Evolutionary conservation across 805 yeast species (phyloP).

Genomic region (Millerozyma miso): DNA sequence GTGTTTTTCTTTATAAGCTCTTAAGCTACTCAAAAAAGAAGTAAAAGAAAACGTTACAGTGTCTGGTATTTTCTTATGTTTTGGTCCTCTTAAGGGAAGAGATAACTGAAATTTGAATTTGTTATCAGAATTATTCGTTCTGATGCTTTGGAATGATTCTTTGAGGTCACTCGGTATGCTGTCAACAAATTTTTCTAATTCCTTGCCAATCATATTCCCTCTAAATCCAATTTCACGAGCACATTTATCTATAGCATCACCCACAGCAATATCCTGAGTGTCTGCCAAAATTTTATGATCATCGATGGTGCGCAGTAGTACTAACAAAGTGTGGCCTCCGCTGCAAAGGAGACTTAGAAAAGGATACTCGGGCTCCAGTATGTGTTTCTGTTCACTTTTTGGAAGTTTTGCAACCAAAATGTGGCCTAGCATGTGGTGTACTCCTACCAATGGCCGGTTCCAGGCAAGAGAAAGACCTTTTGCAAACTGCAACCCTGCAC

Average conservation of each 20-base stretch:
- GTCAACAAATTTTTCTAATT: conserved; percentile 57
- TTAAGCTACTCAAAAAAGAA: conserved; percentile 59
- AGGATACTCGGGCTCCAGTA: conserved; percentile 52
- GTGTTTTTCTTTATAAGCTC: conserved; percentile 17
- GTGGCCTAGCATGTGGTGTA: conserved; percentile 96
- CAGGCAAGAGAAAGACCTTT: conserved; percentile 81
- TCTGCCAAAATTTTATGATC: conserved; percentile 72
- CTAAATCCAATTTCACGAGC: conserved; percentile 76
- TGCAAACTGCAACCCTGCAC: conserved; percentile 79
- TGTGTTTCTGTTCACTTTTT: conserved; percentile 42
- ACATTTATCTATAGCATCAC: conserved; percentile 91
- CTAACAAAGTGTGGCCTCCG: conserved; percentile 94
- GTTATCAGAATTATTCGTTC: conserved; percentile 18
- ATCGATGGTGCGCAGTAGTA: conserved; percentile 52
- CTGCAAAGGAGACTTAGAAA: conserved; percentile 75
- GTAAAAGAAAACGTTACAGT: conserved; percentile 64
- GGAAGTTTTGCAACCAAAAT: conserved; percentile 48
- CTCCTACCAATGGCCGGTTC: conserved; percentile 77
- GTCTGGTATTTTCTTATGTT: conserved; percentile 24
- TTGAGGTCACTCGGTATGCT: conserved; percentile 26
- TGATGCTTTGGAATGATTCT: conserved; percentile 15
- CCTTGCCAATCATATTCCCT: conserved; percentile 86
- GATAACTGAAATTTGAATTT: conserved; percentile 22
- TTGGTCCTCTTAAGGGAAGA: conserved; percentile 31
- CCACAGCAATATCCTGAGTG: conserved; percentile 85